phyloP scores from a whole-genome alignment of 169 alveolate species.

The Cyclospora cayetanensis region DNA sequence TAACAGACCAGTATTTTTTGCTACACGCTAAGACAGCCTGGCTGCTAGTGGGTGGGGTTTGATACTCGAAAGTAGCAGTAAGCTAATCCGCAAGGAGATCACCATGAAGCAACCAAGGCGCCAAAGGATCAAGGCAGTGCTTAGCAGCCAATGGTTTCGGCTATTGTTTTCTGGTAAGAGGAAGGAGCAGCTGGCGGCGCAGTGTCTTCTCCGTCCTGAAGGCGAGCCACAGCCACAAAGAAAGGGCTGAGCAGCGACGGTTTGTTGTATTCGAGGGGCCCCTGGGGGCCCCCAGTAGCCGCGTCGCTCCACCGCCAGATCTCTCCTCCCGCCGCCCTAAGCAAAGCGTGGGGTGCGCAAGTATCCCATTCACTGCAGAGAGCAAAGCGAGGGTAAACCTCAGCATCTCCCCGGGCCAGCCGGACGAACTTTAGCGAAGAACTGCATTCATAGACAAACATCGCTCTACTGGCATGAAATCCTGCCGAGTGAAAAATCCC shows the following conservation, averaged over 20 bases:
- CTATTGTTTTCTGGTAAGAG: neutral
- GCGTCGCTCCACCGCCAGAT: constrained; percentile 27
- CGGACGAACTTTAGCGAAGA: constrained; percentile 75
- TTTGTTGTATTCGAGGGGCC: constrained; percentile 74
- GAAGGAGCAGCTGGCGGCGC: no score
- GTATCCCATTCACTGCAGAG: constrained; percentile 80
- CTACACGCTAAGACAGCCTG: no score
- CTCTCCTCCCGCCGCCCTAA: constrained; percentile 73
- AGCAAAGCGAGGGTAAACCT: constrained; percentile 76
- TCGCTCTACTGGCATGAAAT: constrained; percentile 8
- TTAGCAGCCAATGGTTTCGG: neutral
- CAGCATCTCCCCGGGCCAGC: constrained; percentile 71
- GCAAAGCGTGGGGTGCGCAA: constrained; percentile 77
- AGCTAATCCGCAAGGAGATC: no score
- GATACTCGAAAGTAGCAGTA: no score
- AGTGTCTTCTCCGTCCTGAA: neutral
- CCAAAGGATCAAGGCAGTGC: no score
- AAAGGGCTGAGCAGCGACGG: constrained; percentile 69
- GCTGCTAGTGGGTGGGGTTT: no score
- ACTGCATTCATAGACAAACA: no score
- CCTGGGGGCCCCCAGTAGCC: constrained; percentile 62
- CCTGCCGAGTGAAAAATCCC: neutral
- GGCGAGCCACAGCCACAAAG: constrained; percentile 63
- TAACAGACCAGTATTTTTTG: no score
- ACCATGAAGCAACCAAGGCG: no score